Percentiles rank a stretch among this genome's conserved stretches.
phyloP scores from a whole-genome alignment of 306 rosid species.

The Arachis stenosperma region DNA sequence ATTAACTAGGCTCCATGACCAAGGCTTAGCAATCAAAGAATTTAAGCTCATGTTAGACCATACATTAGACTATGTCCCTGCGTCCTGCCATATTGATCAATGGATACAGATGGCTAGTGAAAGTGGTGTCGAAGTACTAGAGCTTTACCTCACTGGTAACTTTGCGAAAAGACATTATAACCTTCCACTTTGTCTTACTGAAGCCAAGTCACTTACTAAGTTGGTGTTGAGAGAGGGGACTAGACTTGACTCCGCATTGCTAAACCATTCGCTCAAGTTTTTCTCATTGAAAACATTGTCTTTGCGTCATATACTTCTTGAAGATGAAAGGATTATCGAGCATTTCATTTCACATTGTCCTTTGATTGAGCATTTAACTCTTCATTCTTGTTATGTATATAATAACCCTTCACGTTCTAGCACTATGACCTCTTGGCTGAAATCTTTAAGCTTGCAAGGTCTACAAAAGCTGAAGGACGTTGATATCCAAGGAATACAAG shows the following conservation, averaged over 20 bases:
- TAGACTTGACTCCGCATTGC: constrained; percentile 6
- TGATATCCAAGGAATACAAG: constrained; percentile 9
- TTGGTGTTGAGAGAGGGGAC: constrained; percentile 24
- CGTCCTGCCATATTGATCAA: constrained; percentile 27
- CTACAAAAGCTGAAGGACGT: constrained; percentile 29
- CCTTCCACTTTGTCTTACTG: constrained; percentile 24
- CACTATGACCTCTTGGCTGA: not conserved
- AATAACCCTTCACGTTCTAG: not conserved
- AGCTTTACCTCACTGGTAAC: constrained; percentile 15
- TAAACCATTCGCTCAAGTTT: constrained; percentile 24
- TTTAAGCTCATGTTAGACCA: not conserved
- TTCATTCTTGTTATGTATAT: no score
- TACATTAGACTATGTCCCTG: not conserved
- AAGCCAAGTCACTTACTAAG: constrained; percentile 32
- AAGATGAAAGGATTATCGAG: constrained; percentile 10
- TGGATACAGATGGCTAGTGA: constrained; percentile 40
- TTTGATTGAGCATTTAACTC: constrained; percentile 6
- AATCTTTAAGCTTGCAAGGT: constrained; percentile 21
- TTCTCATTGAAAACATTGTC: constrained; percentile 26
- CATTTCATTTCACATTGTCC: constrained; percentile 39
- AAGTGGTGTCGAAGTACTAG: constrained; percentile 34
- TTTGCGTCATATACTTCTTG: not conserved
- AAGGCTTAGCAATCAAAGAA: constrained; percentile 28
- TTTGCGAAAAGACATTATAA: constrained; percentile 3
- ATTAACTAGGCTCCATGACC: constrained; percentile 15